Conservation (phyloP, 345 rosid genomes). For the Sapria himalayana region DNA sequence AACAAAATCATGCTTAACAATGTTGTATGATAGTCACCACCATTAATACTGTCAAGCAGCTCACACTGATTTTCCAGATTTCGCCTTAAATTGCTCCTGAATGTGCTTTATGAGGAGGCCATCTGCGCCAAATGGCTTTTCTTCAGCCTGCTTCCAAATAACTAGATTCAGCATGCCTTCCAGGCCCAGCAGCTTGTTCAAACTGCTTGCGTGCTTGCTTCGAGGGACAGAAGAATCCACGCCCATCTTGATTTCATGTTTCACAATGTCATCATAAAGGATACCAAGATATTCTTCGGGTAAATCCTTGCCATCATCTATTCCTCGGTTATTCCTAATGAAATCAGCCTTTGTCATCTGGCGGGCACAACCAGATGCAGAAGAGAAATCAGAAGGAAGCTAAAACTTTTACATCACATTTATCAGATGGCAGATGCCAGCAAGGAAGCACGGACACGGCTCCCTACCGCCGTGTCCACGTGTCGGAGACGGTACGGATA, state of each 20-base stretch:
- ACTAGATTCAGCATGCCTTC: slow-evolving; percentile 85
- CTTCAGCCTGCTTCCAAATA: slow-evolving; percentile 68
- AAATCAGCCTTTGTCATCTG: slow-evolving; percentile 90
- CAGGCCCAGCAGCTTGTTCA: slow-evolving; percentile 68
- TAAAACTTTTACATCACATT: neutral
- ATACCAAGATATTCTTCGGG: slow-evolving; percentile 75
- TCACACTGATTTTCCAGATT: slow-evolving; percentile 86
- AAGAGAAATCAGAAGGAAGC: slow-evolving; percentile 13
- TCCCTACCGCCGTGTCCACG: too few species aligned
- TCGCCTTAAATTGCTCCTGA: slow-evolving; percentile 85
- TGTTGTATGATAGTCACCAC: too few species aligned
- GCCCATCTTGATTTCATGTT: slow-evolving; percentile 85
- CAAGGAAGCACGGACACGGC: too few species aligned
- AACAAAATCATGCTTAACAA: too few species aligned
- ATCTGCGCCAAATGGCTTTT: slow-evolving; percentile 83
- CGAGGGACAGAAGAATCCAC: slow-evolving; percentile 58
- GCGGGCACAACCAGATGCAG: slow-evolving; percentile 12
- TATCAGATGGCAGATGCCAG: too few species aligned
- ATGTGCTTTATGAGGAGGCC: slow-evolving; percentile 84
- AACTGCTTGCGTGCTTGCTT: slow-evolving; percentile 70
- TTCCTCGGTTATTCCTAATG: slow-evolving; percentile 73
- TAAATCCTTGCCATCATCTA: slow-evolving; percentile 90
- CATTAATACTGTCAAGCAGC: slow-evolving; percentile 12
- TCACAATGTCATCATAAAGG: slow-evolving; percentile 69
- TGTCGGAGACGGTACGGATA: too few species aligned